phyloP scores from a whole-genome alignment of 257 asterid genomes.

The Solanum chaucha region DNA sequence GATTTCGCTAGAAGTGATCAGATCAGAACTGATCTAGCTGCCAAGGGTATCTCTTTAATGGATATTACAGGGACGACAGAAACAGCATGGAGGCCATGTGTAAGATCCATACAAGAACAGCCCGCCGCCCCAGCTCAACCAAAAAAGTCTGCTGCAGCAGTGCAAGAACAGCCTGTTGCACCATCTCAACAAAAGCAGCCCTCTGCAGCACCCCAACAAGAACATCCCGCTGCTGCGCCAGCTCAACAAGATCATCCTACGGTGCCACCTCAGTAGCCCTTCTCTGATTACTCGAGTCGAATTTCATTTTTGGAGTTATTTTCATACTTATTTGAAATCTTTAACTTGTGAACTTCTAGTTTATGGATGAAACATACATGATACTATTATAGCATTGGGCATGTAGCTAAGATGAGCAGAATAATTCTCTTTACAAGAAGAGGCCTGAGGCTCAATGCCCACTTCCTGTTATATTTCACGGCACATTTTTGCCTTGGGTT shows the following conservation, averaged over 20 bases:
- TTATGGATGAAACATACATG: neutral
- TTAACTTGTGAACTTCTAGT: neutral
- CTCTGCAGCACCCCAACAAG: neutral
- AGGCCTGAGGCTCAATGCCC: neutral
- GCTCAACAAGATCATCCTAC: neutral
- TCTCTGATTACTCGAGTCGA: neutral
- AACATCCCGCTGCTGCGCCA: neutral
- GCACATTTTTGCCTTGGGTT: neutral
- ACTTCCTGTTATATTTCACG: neutral
- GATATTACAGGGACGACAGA: conserved; percentile 64
- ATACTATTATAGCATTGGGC: neutral
- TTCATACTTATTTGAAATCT: neutral
- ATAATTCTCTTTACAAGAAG: neutral
- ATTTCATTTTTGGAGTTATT: neutral
- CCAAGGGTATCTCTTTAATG: conserved; percentile 69
- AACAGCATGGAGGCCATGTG: conserved; percentile 85
- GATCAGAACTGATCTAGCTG: conserved; percentile 52
- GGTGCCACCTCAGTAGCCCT: neutral
- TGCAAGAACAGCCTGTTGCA: neutral
- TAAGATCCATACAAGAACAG: conserved; percentile 22
- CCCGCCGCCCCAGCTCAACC: neutral
- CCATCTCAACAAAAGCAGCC: conserved; percentile 2
- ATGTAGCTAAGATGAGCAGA: neutral
- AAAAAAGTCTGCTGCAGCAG: neutral
- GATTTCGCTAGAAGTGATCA: conserved; percentile 51